Conservation (phyloP, 2,329 filamentous ascomycete genomes). For the Gnomoniopsis sp. region DNA sequence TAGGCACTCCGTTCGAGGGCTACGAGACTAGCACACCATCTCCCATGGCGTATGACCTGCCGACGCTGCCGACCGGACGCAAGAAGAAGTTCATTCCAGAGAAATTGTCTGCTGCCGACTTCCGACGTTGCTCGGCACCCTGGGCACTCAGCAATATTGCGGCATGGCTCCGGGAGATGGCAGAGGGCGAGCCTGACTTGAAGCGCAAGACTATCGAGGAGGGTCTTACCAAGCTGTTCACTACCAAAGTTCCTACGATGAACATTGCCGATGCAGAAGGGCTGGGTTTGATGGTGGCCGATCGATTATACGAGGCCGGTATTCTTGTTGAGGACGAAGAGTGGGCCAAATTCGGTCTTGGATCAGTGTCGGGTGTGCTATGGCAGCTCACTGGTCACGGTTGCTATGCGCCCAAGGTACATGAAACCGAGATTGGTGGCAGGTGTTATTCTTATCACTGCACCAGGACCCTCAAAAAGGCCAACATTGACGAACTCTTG, state of each 20-base stretch:
- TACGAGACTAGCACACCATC: slow-evolving; percentile 54
- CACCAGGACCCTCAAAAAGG: slow-evolving; percentile 89
- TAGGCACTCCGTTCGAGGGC: slow-evolving; percentile 50
- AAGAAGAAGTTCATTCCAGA: slow-evolving; percentile 81
- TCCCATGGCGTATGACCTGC: slow-evolving; percentile 72
- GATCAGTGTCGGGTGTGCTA: slow-evolving; percentile 80
- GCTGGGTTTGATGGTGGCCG: slow-evolving; percentile 72
- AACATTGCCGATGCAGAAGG: slow-evolving; percentile 95
- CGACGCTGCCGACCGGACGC: slow-evolving; percentile 74
- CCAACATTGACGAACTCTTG: slow-evolving; percentile 75
- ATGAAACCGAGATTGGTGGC: slow-evolving; percentile 65
- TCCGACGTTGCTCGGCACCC: slow-evolving; percentile 80
- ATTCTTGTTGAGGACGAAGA: slow-evolving; percentile 87
- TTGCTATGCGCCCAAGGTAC: slow-evolving; percentile 84
- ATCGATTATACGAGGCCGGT: slow-evolving; percentile 73
- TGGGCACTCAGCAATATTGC: slow-evolving; percentile 92
- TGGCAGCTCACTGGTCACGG: slow-evolving; percentile 90
- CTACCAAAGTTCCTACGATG: slow-evolving; percentile 94
- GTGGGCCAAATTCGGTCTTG: slow-evolving; percentile 90
- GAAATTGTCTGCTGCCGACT: slow-evolving; percentile 77
- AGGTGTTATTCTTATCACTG: slow-evolving; percentile 94
- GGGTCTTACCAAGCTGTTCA: slow-evolving; percentile 84
- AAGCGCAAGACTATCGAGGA: slow-evolving; percentile 83
- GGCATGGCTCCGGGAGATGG: slow-evolving; percentile 82
- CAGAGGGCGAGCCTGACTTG: slow-evolving; percentile 85